phyloP scores from a whole-genome alignment of 2,329 filamentous ascomycete genomes.

The Talaromyces sp. region DNA sequence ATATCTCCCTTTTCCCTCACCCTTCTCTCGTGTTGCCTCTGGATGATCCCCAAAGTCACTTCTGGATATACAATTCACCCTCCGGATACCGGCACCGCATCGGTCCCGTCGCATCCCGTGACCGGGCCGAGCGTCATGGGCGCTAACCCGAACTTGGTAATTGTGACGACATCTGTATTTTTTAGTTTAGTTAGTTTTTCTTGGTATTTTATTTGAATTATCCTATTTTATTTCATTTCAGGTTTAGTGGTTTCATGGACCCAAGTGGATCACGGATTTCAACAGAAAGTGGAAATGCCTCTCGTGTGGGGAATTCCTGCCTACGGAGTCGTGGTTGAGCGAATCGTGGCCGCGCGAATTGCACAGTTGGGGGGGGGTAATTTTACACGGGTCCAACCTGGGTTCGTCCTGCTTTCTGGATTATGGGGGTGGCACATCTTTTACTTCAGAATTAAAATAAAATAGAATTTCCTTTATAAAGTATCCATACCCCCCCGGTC shows the following conservation, averaged over 20 bases:
- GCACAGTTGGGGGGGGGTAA: neutral
- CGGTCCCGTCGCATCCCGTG: slow-evolving; percentile 15
- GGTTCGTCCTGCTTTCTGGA: slow-evolving; percentile 1
- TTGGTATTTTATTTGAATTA: neutral
- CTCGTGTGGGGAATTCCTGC: slow-evolving; percentile 23
- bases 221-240: too few relatives aligned
- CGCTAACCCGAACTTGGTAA: slow-evolving; percentile 8
- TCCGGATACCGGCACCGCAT: slow-evolving; percentile 11
- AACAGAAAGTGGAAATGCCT: slow-evolving; percentile 23
- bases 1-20: too few relatives aligned
- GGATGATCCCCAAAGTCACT: too few relatives aligned
- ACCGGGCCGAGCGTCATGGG: slow-evolving; percentile 21
- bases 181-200: neutral
- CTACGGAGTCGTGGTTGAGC: slow-evolving; percentile 6
- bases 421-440: neutral
- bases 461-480: slow-evolving; percentile 23
- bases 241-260: neutral
- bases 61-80: neutral
- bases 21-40: too few relatives aligned
- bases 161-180: slow-evolving; percentile 7
- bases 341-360: slow-evolving; percentile 8
- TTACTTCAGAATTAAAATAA: neutral
- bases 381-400: slow-evolving; percentile 18
- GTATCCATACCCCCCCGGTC: slow-evolving; percentile 31
- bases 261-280: neutral